Evolutionary conservation across 164 flowering plant species (phyloP), one percentile per base, ranked within the genome.

Genomic region (Houttuynia cordata): DNA sequence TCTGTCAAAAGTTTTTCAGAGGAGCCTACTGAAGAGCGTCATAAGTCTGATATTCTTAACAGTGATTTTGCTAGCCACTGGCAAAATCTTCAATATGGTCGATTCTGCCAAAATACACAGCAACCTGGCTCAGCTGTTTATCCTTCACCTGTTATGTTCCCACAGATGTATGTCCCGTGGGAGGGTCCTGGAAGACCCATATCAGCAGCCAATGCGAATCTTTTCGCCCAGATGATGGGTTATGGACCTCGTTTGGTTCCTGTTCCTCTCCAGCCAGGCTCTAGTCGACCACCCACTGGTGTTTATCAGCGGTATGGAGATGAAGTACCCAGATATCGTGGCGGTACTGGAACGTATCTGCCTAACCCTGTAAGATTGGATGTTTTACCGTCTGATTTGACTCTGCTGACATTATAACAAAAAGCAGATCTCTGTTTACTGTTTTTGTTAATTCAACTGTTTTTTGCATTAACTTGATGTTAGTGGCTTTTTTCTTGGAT

Each of bases 311-410:
- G 59, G 24, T 85, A 79, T 74, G 80, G 69, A 55, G 96, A 93
- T 64, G 97, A 87, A 62, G 67, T 79, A 58, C 91, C 97, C 57
- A 86, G 91, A 80, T 80, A 86, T 74, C 99, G 96, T 45, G 79
- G 85, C 71, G 99, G 99, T 58, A 94, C 97, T 17, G 99, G 99
- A 68, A 91, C 99, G 34, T 94, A 91, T 65, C 71, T 94, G 73
- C 99, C 99, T 53, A 91, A 85, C 82, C 95, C 88, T 69, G 99
- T 91, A 84, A 82, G 93, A 64, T 60, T 40, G 24, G 51, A 24
- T 55, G 22, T 64, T 56, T 39, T 54, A 18, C 25, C 10, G 63
- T 58, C 64, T 18, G 50, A 20, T 37, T 62, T 12, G 57, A 49
- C 8, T 40, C n/a, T n/a, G n/a, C n/a, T n/a, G n/a, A n/a, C n/a